Percentiles rank a stretch among this genome's conserved stretches.
These are phyloP conservation scores for Cercospora janseana DNA, from an alignment of 2,329 filamentous ascomycete genomes.

Conservation along the genomic window DNA sequence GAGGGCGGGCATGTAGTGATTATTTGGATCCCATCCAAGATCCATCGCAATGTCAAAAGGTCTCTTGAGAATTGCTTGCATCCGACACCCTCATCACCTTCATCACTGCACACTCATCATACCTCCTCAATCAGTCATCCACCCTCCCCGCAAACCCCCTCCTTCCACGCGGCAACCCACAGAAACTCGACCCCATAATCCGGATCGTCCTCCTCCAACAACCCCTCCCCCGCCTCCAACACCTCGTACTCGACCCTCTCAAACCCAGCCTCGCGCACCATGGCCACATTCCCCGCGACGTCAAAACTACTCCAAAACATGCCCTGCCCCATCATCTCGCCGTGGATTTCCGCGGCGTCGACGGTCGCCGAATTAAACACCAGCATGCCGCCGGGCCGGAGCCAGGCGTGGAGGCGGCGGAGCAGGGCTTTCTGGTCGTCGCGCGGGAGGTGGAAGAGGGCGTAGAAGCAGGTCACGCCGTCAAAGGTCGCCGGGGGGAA, in stretches of 20 bases:
- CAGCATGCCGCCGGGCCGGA: conserved; percentile 26
- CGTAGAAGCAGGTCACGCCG: conserved; percentile 27
- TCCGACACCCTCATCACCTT: neutral
- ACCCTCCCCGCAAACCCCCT: too few relatives aligned
- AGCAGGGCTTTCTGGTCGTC: conserved; percentile 28
- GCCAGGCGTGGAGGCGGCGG: conserved; percentile 22
- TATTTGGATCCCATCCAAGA: neutral
- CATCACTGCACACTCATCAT: neutral
- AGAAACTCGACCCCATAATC: conserved; percentile 31
- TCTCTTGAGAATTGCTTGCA: neutral
- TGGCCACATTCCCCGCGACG: conserved; percentile 38
- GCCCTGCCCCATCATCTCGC: conserved; percentile 30
- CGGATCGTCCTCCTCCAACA: conserved; percentile 23
- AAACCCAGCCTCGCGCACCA: conserved; percentile 41
- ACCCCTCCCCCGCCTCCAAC: conserved; percentile 25
- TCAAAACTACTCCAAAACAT: conserved; percentile 36
- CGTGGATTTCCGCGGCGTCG: conserved; percentile 31
- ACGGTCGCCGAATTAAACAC: conserved; percentile 28
- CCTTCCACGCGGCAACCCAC: conserved; percentile 29
- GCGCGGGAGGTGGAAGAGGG: conserved; percentile 32
- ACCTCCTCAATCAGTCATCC: too few relatives aligned
- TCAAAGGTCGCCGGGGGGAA: conserved; percentile 21
- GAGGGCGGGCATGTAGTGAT: neutral
- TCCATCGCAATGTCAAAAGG: neutral
- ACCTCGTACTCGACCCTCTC: conserved; percentile 26